These are phyloP conservation scores for Sonneratia caseolaris DNA, from an alignment of 345 rosid species.

Conservation along the genomic window DNA sequence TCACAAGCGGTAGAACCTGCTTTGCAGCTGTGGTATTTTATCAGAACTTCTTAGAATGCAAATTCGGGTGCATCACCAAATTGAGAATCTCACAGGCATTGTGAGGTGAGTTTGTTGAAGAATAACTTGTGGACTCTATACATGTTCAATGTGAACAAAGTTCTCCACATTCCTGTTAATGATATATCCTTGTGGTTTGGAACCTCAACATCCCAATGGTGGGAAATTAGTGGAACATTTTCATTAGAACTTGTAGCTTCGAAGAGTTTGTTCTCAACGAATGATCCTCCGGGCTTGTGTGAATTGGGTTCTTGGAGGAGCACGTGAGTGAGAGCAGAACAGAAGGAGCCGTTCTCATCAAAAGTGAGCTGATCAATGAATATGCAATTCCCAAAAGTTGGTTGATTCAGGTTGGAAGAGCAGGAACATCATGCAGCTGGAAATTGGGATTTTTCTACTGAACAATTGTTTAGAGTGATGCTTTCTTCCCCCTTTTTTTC, in stretches of 20 bases:
- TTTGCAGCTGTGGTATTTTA: conserved; percentile 14
- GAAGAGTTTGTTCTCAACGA: not conserved
- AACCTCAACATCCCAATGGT: not conserved
- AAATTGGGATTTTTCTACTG: not conserved
- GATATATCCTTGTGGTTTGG: not conserved
- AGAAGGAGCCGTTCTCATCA: conserved; percentile 72
- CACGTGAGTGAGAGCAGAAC: conserved; percentile 90
- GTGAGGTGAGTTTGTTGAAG: conserved; percentile 14
- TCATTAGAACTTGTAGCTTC: not conserved
- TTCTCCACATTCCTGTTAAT: not conserved
- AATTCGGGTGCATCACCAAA: conserved; percentile 10
- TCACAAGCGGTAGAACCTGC: conserved; percentile 58
- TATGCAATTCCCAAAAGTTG: conserved; percentile 28
- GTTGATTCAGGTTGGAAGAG: conserved; percentile 9
- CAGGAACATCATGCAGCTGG: conserved; percentile 5
- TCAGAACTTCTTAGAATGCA: conserved; percentile 34
- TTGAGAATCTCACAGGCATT: conserved; percentile 6
- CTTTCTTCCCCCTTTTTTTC: not conserved
- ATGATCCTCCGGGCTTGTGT: conserved; percentile 56
- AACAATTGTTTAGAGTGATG: not conserved
- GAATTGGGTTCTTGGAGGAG: conserved; percentile 76
- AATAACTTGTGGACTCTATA: conserved; percentile 87
- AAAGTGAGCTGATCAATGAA: conserved; percentile 29
- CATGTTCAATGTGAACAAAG: conserved; percentile 51
- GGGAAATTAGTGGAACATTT: not conserved